Conservation (phyloP, 192 early-diverging fungal genomes). For the Jimgerdemannia flammicorona region DNA sequence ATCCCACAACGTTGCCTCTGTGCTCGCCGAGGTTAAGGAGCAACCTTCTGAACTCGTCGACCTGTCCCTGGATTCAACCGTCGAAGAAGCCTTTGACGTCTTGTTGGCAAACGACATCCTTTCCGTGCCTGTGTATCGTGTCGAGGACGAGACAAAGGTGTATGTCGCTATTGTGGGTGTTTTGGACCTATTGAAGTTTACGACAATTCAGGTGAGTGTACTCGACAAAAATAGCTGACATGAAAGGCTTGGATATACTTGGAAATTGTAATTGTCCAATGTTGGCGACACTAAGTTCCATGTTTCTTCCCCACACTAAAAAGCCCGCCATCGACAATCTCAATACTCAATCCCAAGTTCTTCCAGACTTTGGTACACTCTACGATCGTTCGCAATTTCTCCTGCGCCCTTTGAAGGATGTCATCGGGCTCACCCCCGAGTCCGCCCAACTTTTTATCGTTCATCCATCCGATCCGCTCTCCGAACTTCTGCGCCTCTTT, state of each 20-base stretch:
- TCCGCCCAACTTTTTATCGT: slow-evolving; percentile 10
- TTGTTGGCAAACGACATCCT: slow-evolving; percentile 48
- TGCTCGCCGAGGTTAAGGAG: neutral
- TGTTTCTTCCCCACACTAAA: neutral
- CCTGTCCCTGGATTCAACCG: slow-evolving; percentile 41
- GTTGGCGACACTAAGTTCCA: slow-evolving; percentile 3
- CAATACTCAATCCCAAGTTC: neutral
- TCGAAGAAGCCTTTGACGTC: slow-evolving; percentile 55
- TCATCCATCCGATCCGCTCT: slow-evolving; percentile 10
- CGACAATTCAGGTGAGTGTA: slow-evolving; percentile 28
- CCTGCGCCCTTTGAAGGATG: slow-evolving; percentile 11
- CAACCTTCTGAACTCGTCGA: slow-evolving; percentile 31
- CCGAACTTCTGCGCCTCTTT: slow-evolving; percentile 26
- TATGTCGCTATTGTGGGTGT: slow-evolving; percentile 49
- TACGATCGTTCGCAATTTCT: slow-evolving; percentile 4
- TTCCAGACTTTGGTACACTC: neutral
- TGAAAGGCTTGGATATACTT: neutral
- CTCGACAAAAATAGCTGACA: neutral
- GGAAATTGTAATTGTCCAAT: slow-evolving; percentile 2
- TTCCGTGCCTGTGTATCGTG: slow-evolving; percentile 51
- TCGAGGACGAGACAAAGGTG: slow-evolving; percentile 28
- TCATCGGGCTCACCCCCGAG: slow-evolving; percentile 13
- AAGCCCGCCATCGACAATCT: slow-evolving; percentile 3
- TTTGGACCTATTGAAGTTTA: slow-evolving; percentile 40
- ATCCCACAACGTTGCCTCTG: neutral